A percentile compares a stretch with the other conserved stretches of the same genome.
Conservation (phyloP, 106 monocot species). For the Xerophyta viscosa region DNA sequence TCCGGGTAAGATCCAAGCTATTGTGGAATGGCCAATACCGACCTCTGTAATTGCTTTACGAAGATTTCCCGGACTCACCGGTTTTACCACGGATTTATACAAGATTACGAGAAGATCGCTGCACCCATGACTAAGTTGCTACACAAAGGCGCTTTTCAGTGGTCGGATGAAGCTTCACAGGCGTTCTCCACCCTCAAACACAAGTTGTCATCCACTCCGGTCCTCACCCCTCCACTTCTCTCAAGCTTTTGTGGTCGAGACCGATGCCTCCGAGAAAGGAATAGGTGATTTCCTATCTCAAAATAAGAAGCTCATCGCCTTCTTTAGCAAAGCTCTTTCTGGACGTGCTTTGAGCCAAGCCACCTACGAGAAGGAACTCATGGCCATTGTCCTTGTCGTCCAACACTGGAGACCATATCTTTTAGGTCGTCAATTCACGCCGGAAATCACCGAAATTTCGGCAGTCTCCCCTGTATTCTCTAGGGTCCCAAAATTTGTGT, state of each 20-base stretch:
- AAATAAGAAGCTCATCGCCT: background rate
- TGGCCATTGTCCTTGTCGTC: background rate
- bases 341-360: no score
- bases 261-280: background rate
- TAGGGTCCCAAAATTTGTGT: no score
- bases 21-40: background rate
- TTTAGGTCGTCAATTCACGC: background rate
- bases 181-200: background rate
- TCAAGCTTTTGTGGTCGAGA: background rate
- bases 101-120: background rate
- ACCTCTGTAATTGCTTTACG: background rate
- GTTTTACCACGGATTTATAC: background rate
- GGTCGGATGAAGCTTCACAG: background rate
- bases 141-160: background rate
- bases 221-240: background rate
- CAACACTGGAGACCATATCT: background rate
- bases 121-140: background rate
- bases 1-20: background rate
- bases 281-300: background rate
- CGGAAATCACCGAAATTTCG: no score
- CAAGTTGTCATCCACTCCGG: background rate
- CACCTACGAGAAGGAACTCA: background rate
- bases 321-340: background rate
- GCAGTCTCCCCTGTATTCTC: no score
- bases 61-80: background rate